Base-by-base conservation (phyloP, 2,329 filamentous ascomycete genomes). In the Zymoseptoria tritici region DNA sequence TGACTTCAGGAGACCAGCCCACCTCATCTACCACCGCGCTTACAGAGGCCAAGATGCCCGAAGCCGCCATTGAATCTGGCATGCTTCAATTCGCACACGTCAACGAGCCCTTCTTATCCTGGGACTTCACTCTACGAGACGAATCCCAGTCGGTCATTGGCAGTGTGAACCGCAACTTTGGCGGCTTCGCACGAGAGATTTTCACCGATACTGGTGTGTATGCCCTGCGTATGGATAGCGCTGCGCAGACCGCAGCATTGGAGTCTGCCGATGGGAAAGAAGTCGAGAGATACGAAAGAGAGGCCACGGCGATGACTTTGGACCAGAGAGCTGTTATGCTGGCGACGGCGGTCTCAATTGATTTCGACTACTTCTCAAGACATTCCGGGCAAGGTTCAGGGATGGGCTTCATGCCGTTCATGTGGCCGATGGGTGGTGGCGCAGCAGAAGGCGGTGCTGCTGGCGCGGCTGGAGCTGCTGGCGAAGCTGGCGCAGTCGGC, bases 191-290 rank as follows among this genome's bases (percentile, higher is more conserved):
- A 2, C 76, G 84, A 11, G 84, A 87, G 64, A 76, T 87, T 19
- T 86, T 87, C 69, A 87, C 85, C 1, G 84, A 87, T 63, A 86
- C 83, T 0, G 85, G 85, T 51, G 81, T 85, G 0, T 87, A 87
- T 67, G 83, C 81, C 7, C 71, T 87, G 16, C 76, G 84, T 11
- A 86, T 87, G 84, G 85, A 87, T 67, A 80, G 82, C 20, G 84
- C 83, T 13, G 76, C 74, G 16, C 74, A 75, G 60, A 75, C 70
- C 19, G 72, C 69, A 42, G 65, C 63, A 7, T 56, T 71, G 13
- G 62, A 70, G 51, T 63, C 56, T 31, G 61, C 63, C 6, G 52
- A 63, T 11, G 69, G 68, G 2, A 58, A 64, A 63, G 74, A 68
- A 21, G 59, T 68, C 3, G 65, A 52, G 4, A 55, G 62, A 20